Percentiles rank a stretch among this genome's conserved stretches.
Evolutionary conservation across 2,329 filamentous ascomycete species (phyloP).

Genomic region (Diaporthe sp.): DNA sequence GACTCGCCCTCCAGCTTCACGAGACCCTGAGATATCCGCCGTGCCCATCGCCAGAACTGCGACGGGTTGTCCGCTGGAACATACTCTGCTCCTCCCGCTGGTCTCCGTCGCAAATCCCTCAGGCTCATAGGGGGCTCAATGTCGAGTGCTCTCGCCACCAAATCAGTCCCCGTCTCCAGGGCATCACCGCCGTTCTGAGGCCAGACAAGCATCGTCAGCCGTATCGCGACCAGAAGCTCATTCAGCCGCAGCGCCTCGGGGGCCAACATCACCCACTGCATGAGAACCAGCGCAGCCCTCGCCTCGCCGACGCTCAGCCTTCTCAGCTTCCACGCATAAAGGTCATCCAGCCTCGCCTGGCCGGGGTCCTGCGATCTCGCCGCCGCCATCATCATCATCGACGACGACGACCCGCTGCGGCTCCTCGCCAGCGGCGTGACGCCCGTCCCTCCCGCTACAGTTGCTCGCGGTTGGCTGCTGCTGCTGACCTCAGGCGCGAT

Average conservation of each 20-base stretch:
- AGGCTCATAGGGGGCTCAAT: slow-evolving; percentile 41
- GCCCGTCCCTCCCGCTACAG: neutral
- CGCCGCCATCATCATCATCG: neutral
- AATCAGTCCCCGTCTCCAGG: neutral
- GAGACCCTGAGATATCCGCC: slow-evolving; percentile 29
- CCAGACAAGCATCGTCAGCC: slow-evolving; percentile 40
- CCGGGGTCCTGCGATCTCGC: neutral
- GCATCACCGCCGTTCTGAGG: slow-evolving; percentile 26
- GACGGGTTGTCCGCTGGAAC: slow-evolving; percentile 25
- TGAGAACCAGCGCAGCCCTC: slow-evolving; percentile 43
- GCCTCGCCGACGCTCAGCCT: slow-evolving; percentile 44
- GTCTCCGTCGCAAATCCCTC: slow-evolving; percentile 37
- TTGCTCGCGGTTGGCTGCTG: no score
- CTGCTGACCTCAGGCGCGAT: slow-evolving; percentile 16
- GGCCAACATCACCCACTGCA: slow-evolving; percentile 48
- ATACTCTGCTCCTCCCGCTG: neutral
- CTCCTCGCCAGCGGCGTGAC: neutral
- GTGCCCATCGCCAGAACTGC: slow-evolving; percentile 27
- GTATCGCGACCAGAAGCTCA: slow-evolving; percentile 45
- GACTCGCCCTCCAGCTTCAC: slow-evolving; percentile 13
- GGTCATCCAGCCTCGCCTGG: slow-evolving; percentile 40
- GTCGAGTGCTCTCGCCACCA: slow-evolving; percentile 38
- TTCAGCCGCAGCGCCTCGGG: slow-evolving; percentile 46
- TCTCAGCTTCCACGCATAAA: slow-evolving; percentile 49
- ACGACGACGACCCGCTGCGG: slow-evolving; percentile 9